phyloP scores from a whole-genome alignment of 78 protist species.

The Goniomonas avonlea region DNA sequence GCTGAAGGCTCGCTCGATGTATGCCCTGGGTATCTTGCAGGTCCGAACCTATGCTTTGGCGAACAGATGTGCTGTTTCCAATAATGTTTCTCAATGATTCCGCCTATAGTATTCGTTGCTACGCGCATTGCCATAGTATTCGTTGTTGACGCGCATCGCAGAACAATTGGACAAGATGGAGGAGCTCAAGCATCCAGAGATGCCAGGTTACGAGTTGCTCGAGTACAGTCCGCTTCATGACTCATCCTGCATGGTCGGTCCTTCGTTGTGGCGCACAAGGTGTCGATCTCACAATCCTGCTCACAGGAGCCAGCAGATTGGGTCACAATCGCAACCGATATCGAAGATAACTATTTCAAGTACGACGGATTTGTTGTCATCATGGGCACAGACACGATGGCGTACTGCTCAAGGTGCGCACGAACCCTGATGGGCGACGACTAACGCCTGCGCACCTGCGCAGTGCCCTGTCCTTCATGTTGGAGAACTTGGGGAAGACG shows the following conservation, averaged over 20 bases:
- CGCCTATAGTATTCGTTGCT: not conserved
- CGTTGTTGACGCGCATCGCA: not conserved
- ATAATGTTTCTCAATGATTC: not conserved
- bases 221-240: constrained; percentile 76
- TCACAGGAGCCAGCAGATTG: constrained; percentile 35
- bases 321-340: constrained; percentile 39
- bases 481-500: constrained; percentile 51
- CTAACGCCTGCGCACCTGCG: not conserved
- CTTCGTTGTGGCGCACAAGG: not conserved
- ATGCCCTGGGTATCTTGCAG: not conserved
- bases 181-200: not conserved
- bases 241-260: constrained; percentile 65
- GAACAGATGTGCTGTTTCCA: constrained; percentile 11
- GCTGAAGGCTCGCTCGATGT: not conserved
- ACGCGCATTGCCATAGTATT: not conserved
- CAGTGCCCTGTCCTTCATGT: constrained; percentile 67
- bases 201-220: constrained; percentile 35
- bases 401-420: constrained; percentile 51
- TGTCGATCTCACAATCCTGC: not conserved
- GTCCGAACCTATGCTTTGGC: not conserved
- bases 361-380: constrained; percentile 67
- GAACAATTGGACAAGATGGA: not conserved
- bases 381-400: constrained; percentile 79
- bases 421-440: not conserved
- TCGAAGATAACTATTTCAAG: constrained; percentile 26